Conservation (phyloP, 352 stramenopile species). For the Globisporangium perplexum region DNA sequence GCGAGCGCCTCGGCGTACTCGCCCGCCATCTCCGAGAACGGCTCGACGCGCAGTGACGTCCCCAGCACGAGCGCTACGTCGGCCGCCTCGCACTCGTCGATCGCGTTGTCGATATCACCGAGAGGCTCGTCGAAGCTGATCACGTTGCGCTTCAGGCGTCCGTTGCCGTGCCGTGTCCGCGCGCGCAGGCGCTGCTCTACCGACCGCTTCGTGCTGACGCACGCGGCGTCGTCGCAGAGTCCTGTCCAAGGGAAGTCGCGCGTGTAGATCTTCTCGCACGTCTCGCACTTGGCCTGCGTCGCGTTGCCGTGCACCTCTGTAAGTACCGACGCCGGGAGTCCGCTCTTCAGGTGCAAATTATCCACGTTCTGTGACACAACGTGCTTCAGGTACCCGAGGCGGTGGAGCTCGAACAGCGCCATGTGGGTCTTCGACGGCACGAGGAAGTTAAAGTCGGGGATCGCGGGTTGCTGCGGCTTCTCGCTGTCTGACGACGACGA, state of each 20-base stretch:
- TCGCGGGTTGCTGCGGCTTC: constrained; percentile 10
- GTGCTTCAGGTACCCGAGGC: constrained; percentile 65
- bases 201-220: constrained; percentile 58
- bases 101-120: constrained; percentile 71
- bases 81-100: constrained; percentile 71
- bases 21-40: constrained; percentile 78
- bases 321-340: constrained; percentile 38
- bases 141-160: constrained; percentile 65
- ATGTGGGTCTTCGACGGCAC: constrained; percentile 79
- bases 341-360: constrained; percentile 82
- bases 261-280: constrained; percentile 81
- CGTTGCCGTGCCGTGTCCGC: constrained; percentile 72
- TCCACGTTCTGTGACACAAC: constrained; percentile 83
- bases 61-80: constrained; percentile 76
- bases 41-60: constrained; percentile 70
- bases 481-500: constrained; percentile 11
- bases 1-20: constrained; percentile 64
- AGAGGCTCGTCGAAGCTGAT: constrained; percentile 79
- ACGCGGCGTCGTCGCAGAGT: constrained; percentile 56
- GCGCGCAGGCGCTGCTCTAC: constrained; percentile 55
- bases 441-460: constrained; percentile 63
- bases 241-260: constrained; percentile 61
- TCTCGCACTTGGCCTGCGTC: constrained; percentile 79
- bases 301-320: constrained; percentile 83
- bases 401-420: constrained; percentile 71